Evolutionary conservation across 176 grass and related monocot genomes (phyloP).

Genomic region (Alopecurus myosuroides): DNA sequence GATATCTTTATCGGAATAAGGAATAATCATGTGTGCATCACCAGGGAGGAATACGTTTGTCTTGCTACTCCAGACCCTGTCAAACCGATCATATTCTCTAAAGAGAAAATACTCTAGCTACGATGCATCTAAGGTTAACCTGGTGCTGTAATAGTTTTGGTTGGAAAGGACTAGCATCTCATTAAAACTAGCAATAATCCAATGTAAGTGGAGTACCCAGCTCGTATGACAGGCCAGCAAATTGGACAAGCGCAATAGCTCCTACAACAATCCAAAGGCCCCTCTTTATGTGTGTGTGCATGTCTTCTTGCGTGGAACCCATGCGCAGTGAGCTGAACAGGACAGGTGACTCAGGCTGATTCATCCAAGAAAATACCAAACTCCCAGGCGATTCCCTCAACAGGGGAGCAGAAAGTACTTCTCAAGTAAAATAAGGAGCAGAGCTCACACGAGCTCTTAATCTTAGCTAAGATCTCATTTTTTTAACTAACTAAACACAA

Average conservation of each 20-base stretch:
- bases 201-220: background rate
- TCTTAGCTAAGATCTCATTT: background rate
- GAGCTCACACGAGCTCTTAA: background rate
- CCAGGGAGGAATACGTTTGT: conserved; percentile 10
- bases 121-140: background rate
- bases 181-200: conserved; percentile 3
- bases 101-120: conserved; percentile 1
- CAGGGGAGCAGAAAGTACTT: background rate
- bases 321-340: conserved; percentile 2
- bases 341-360: background rate
- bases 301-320: conserved; percentile 22
- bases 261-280: conserved; percentile 24
- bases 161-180: background rate
- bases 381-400: background rate
- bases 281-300: background rate
- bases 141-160: background rate
- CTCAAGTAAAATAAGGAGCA: background rate
- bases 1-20: background rate
- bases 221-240: background rate
- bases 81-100: conserved; percentile 11
- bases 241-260: conserved; percentile 4
- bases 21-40: conserved; percentile 17
- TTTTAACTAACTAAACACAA: background rate
- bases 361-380: background rate
- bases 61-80: conserved; percentile 6